Evolutionary conservation across 768 basidiomycete species (phyloP), one percentile per base, ranked within the genome.

Genomic region (Russula abietina): DNA sequence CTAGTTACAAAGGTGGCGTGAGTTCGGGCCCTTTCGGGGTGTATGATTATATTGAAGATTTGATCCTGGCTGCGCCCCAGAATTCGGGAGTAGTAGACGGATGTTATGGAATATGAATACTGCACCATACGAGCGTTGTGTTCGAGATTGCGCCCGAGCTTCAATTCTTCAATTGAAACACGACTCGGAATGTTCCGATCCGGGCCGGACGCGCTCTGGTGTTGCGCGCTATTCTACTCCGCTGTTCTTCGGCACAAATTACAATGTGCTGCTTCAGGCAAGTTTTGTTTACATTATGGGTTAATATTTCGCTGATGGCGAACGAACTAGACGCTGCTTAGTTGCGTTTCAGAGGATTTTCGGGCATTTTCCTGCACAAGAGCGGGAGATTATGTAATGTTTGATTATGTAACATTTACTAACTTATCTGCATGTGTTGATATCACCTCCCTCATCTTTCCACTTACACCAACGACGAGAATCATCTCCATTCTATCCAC

Each of bases 221-320:
- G 67, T 77, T 32, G 81, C 83, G 67, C 83, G 93, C 26, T 92
- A 90, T 73, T 91, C 90, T 0, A n/a, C n/a, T n/a, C n/a, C n/a
- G n/a, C n/a, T n/a, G n/a, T n/a, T n/a, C n/a, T n/a, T n/a, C n/a
- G n/a, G 93, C 0, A 86, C 88, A 11, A 85, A 94, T 67, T 92
- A 94, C 69, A 80, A 93, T 67, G 87, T 92, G 11, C 79, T 76
- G 41, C 77, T 94, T 11, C 82, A 89, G 77, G 90, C 88, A 55
- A 61, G 78, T 69, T 33, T 5, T 24, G 41, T 7, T 17, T 16
- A 0, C 11, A 17, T 16, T 50, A 19, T 4, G 0, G n/a, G 24
- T 24, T 24, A 17, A n/a, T 5, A 16, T 60, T 45, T 16, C 48
- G 6, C 17, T 33, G n/a, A 33, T 26, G 41, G 26, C 33, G n/a